Evolutionary conservation across 75 land plant species (phyloP).

Genomic region (Pinus tabuliformis): DNA sequence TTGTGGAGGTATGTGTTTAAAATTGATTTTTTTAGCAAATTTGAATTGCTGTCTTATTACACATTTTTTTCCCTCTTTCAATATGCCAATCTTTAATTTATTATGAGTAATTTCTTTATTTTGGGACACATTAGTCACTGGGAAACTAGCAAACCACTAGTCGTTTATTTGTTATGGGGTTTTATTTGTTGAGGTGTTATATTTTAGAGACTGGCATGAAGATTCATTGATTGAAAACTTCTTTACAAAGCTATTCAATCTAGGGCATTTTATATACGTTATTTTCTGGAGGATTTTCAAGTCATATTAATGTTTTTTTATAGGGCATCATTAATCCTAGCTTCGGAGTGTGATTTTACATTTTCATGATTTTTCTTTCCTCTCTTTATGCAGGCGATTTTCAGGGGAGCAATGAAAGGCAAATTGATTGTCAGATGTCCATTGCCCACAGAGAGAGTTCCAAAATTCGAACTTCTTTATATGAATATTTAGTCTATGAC

Average conservation of each 20-base stretch:
- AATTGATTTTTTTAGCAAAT: background rate
- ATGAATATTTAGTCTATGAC: slow-evolving; percentile 43
- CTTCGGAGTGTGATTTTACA: background rate
- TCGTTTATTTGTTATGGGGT: too few relatives aligned
- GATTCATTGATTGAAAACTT: too few relatives aligned
- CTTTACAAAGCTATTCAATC: too few relatives aligned
- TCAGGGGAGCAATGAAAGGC: slow-evolving; percentile 98
- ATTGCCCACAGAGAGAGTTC: slow-evolving; percentile 78
- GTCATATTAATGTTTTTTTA: too few relatives aligned
- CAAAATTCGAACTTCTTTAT: slow-evolving; percentile 82
- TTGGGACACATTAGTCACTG: too few relatives aligned
- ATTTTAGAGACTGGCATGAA: too few relatives aligned
- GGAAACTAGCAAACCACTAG: too few relatives aligned
- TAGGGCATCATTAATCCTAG: too few relatives aligned
- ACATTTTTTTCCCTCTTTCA: background rate
- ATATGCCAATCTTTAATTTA: background rate
- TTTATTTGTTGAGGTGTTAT: too few relatives aligned
- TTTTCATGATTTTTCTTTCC: background rate
- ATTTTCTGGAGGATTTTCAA: too few relatives aligned
- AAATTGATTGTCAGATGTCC: slow-evolving; percentile 87
- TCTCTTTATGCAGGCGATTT: slow-evolving; percentile 63
- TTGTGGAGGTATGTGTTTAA: slow-evolving; percentile 33
- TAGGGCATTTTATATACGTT: too few relatives aligned
- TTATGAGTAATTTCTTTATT: too few relatives aligned
- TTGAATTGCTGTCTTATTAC: background rate